Evolutionary conservation across 306 rosid genomes (phyloP), one percentile per base, ranked within the genome.

Genomic region (Trifolium dubium): DNA sequence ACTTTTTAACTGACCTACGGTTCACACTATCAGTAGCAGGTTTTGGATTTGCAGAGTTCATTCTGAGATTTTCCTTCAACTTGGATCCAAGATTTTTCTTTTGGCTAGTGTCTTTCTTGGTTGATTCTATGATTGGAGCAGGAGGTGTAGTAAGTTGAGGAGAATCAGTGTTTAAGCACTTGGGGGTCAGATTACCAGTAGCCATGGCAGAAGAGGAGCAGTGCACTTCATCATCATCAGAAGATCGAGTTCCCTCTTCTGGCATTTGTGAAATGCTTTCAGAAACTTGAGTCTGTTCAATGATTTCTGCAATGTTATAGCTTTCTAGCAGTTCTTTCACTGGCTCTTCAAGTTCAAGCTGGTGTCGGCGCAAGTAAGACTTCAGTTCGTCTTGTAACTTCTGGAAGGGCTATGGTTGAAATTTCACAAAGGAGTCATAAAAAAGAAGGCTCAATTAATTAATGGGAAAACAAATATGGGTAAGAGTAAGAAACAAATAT

Each of bases 181-280:
- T 88, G 23, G 92, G 92, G 72, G 82, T 86, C 71, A 83, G 79
- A 64, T 87, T 89, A 75, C 79, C 77, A 54, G 74, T 55, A 66
- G 64, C 85, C 74, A 76, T 78, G 53, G 85, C 62, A 31, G 89
- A 86, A 40, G 85, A 78, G 31, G 85, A 80, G 43, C 72, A 68
- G 8, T 81, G 88, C 55, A 79, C 83, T 55, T 88, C 94, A 67
- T 88, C 94, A 67, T 88, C 98, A 74, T 90, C 92, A 62, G 95
- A 90, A 29, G 90, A 87, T 59, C 84, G 77, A 50, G 89, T 83
- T 71, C 82, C 96, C 78, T 87, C 88, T 69, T 90, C 90, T 17
- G 84, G 88, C 6, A 83, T 85, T 75, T 80, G 90, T 47, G 96
- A 85, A 79, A 71, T 79, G 30, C 84, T 79, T 75, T 92, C 91